Evolutionary conservation across 306 rosid genomes (phyloP).

Genomic region (Glycine latifolia): DNA sequence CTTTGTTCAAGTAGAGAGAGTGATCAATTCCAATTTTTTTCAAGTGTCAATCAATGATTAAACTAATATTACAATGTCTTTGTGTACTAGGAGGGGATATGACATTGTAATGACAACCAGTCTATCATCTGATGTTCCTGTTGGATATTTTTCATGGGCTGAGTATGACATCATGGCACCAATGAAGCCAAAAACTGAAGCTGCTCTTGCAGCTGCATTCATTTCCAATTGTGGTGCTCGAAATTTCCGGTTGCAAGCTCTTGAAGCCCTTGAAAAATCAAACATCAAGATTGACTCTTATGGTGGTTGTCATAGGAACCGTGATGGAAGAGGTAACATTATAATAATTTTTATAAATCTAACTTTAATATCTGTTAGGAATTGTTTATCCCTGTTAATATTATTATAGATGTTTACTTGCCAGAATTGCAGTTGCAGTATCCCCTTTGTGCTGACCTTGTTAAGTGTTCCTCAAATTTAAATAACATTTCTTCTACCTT

Average conservation of each 20-base stretch:
- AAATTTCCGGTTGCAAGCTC: conserved; percentile 95
- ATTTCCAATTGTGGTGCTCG: conserved; percentile 97
- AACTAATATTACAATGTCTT: conserved; percentile 47
- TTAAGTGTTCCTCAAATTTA: conserved; percentile 26
- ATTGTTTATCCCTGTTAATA: background rate
- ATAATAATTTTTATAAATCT: background rate
- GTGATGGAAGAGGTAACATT: conserved; percentile 70
- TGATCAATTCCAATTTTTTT: background rate
- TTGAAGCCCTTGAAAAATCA: conserved; percentile 80
- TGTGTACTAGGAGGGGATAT: conserved; percentile 77
- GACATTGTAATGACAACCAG: conserved; percentile 92
- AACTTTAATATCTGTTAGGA: conserved; percentile 12
- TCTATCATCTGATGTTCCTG: conserved; percentile 98
- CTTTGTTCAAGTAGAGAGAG: conserved; percentile 31
- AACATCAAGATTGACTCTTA: conserved; percentile 80
- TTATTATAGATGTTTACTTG: conserved; percentile 2
- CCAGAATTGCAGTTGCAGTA: conserved; percentile 11
- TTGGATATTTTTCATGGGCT: conserved; percentile 99
- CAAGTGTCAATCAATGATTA: background rate
- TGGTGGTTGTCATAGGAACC: conserved; percentile 94
- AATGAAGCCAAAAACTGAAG: conserved; percentile 79
- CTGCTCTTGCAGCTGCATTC: conserved; percentile 94
- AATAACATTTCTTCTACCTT: conserved; percentile 14
- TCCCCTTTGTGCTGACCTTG: conserved; percentile 23
- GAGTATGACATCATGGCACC: conserved; percentile 98